Evolutionary conservation across 257 asterid genomes (phyloP), one percentile per base, ranked within the genome.

Genomic region (Solanum neorickii): DNA sequence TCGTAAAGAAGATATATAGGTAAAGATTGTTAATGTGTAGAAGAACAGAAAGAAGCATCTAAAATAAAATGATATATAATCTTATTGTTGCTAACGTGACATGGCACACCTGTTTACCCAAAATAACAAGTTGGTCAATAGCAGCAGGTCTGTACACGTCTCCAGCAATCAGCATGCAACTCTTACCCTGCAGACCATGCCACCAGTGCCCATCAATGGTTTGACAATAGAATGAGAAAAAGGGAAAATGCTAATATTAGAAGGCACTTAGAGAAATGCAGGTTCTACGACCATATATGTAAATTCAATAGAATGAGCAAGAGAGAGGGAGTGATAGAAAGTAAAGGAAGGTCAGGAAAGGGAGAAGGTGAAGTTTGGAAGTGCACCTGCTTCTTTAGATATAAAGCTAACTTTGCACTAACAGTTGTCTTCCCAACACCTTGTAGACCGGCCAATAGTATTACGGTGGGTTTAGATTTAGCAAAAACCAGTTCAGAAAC

Each of bases 361-460:
- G 35, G 68, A 78, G 87, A 84, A 86, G 83, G 69, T 86, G 88
- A 68, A 84, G 72, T n/a, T 42, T 62, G 88, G 90, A 88, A 29
- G 42, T 52, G 77, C 85, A 96, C 99, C 99, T 91, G 98, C 86
- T 97, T 97, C 89, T 94, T 94, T 77, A 97, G 98, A 93, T 97
- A 97, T 83, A 94, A 92, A 85, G 99, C 98, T 88, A 97, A 94
- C 91, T 97, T 97, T 75, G 99, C 99, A 68, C 98, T 84, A 89
- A 97, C 99, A n/a, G 99, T 95, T 66, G 99, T 97, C 93, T 97
- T 97, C 88, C 99, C 99, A 92, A 97, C 99, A 91, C 99, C 99
- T 94, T 97, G 99, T 89, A 97, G 89, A 85, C 99, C 99, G 41
- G 99, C 99, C 92, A 97, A 92, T 88, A 97, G 89, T 89, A 97